Evolutionary conservation across 345 rosid genomes (phyloP).

Genomic region (Eucalyptus microcorys): DNA sequence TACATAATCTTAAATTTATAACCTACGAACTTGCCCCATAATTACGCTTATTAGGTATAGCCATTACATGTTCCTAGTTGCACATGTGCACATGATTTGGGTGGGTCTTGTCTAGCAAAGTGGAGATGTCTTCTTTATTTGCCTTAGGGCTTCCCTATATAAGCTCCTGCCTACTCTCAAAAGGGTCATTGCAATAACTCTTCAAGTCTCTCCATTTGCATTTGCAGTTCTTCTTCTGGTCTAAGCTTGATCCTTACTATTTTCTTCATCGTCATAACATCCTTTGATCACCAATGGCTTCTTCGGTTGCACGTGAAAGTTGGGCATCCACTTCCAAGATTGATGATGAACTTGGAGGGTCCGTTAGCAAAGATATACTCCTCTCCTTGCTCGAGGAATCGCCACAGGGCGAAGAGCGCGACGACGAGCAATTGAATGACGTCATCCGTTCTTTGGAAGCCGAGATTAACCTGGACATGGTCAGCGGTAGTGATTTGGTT

Average conservation of each 20-base stretch:
- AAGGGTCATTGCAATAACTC: not conserved
- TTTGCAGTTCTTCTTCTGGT: not conserved
- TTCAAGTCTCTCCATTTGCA: not conserved
- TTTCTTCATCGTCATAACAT: not conserved
- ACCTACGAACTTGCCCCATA: not conserved
- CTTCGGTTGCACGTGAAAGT: not conserved
- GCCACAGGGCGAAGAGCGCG: conserved; percentile 12
- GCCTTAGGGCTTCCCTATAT: not conserved
- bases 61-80: not conserved
- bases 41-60: not conserved
- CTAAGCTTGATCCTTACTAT: not conserved
- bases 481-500: not conserved
- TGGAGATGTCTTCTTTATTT: not conserved
- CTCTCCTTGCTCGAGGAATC: conserved; percentile 22
- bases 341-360: not conserved
- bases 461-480: conserved; percentile 20
- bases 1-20: not conserved
- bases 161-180: not conserved
- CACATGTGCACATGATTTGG: not conserved
- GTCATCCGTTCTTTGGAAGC: conserved; percentile 40
- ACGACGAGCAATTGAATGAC: conserved; percentile 23
- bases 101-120: not conserved
- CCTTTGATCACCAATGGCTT: conserved; percentile 7
- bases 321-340: not conserved
- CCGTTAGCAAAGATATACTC: conserved; percentile 10